These are phyloP conservation scores for Blastobotrys robertii DNA, from an alignment of 805 yeast species.

Conservation along the genomic window DNA sequence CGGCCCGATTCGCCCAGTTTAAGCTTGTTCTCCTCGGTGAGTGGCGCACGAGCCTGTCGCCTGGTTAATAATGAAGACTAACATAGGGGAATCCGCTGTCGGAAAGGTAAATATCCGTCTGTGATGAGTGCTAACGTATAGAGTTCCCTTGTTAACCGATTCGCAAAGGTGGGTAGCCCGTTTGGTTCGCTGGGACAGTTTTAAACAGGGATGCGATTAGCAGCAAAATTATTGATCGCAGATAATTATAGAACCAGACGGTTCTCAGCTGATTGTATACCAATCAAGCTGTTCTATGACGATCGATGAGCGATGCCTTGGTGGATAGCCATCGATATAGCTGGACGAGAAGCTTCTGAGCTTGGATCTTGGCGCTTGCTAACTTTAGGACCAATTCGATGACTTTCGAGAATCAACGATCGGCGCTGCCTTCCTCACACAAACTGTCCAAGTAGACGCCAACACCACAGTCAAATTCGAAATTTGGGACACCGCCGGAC, in stretches of 20 bases:
- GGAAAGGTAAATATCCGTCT: slow-evolving; percentile 42
- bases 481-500: slow-evolving; percentile 90
- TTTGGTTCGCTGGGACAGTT: too few relatives aligned
- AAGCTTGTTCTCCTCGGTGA: slow-evolving; percentile 62
- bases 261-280: slow-evolving; percentile 7
- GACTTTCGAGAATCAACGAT: slow-evolving; percentile 81
- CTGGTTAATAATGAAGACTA: background rate
- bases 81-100: slow-evolving; percentile 61
- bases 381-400: slow-evolving; percentile 47
- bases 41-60: slow-evolving; percentile 8
- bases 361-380: background rate
- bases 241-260: too few relatives aligned
- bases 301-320: background rate
- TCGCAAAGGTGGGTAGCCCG: too few relatives aligned
- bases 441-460: slow-evolving; percentile 44
- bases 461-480: slow-evolving; percentile 38
- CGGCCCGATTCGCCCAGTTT: slow-evolving; percentile 39
- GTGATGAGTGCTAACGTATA: slow-evolving; percentile 23
- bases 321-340: background rate
- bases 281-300: background rate
- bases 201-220: too few relatives aligned
- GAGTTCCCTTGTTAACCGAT: slow-evolving; percentile 74
- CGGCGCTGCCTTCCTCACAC: slow-evolving; percentile 97
- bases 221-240: too few relatives aligned
- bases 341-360: too few relatives aligned